Conservation (phyloP, 2,329 filamentous ascomycete species). For the Clarireedia monteithiana region DNA sequence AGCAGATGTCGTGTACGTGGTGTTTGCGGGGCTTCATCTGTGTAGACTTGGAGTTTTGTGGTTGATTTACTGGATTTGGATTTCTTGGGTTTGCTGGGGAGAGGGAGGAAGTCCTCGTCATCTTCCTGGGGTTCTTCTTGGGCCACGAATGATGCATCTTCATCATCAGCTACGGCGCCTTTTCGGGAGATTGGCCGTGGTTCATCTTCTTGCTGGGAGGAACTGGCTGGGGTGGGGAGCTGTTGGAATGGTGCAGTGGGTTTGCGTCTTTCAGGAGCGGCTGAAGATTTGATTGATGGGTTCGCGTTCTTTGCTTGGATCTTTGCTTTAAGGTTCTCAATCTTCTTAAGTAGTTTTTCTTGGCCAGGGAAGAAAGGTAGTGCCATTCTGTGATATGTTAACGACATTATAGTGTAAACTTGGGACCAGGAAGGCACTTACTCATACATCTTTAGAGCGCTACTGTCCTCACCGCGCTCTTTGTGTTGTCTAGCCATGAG, state of each 20-base stretch:
- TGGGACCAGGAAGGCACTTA: not conserved
- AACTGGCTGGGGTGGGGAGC: conserved; percentile 17
- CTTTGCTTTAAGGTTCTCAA: conserved; percentile 51
- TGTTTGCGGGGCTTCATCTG: conserved; percentile 30
- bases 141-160: conserved; percentile 24
- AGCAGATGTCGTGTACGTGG: conserved; percentile 53
- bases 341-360: conserved; percentile 65
- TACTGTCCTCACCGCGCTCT: conserved; percentile 69
- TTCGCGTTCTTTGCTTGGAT: conserved; percentile 35
- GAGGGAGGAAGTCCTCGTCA: conserved; percentile 26
- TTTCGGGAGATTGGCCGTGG: conserved; percentile 21
- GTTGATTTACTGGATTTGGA: conserved; percentile 24
- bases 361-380: conserved; percentile 81
- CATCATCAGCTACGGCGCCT: conserved; percentile 26
- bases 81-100: conserved; percentile 23
- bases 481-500: conserved; percentile 91
- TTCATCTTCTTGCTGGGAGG: conserved; percentile 21
- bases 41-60: conserved; percentile 26
- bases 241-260: conserved; percentile 19
- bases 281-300: conserved; percentile 4
- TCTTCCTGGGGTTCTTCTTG: conserved; percentile 34
- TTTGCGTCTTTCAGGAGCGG: conserved; percentile 14
- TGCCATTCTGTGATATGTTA: conserved; percentile 49
- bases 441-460: conserved; percentile 71
- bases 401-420: not conserved